These are phyloP conservation scores for Cadophora sp. DNA, from an alignment of 2,329 filamentous ascomycete species.

Conservation along the genomic window DNA sequence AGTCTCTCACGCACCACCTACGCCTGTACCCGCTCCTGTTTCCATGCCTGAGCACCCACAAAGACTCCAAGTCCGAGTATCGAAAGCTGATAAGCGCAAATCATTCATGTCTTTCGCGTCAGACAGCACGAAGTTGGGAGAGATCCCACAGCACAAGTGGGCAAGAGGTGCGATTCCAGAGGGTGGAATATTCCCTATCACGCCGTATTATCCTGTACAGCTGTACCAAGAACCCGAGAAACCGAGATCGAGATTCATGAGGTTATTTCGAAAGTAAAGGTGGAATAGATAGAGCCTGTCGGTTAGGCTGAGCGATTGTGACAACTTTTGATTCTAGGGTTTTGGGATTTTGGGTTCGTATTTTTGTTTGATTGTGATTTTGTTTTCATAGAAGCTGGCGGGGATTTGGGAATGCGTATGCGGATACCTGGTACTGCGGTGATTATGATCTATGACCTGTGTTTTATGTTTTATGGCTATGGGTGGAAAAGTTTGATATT, in stretches of 20 bases:
- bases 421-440: background rate
- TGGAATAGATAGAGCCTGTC: background rate
- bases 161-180: conserved; percentile 3
- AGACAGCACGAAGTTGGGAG: conserved; percentile 55
- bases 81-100: conserved; percentile 32
- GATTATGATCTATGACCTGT: conserved; percentile 3
- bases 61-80: background rate
- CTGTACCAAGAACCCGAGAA: conserved; percentile 36
- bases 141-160: conserved; percentile 47
- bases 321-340: background rate
- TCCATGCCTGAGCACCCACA: background rate
- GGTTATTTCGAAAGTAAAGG: conserved; percentile 34
- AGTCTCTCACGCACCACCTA: background rate
- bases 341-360: conserved; percentile 2
- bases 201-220: conserved; percentile 36
- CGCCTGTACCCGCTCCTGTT: background rate
- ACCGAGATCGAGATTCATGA: conserved; percentile 34
- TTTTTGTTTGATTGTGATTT: background rate
- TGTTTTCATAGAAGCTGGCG: background rate
- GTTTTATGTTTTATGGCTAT: background rate
- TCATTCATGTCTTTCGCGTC: conserved; percentile 50
- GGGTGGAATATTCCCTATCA: conserved; percentile 32
- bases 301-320: background rate
- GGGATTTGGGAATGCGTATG: background rate
- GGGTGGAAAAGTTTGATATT: conserved; percentile 13